phyloP scores from a whole-genome alignment of 2,329 filamentous ascomycete species.

The Clonostachys byssicola region DNA sequence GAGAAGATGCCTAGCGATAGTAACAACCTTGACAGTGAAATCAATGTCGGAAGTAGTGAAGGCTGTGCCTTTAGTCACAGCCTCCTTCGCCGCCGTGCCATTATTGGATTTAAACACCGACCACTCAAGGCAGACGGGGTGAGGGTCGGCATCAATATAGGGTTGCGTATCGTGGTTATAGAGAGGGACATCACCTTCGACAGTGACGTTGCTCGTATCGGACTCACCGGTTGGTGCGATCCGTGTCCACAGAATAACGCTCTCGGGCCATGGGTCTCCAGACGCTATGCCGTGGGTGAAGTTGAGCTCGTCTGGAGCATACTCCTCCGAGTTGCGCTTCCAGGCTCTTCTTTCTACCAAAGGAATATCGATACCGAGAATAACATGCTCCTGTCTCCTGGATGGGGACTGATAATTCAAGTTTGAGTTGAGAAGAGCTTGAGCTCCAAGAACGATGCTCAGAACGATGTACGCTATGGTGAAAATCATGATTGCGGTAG shows the following conservation, averaged over 20 bases:
- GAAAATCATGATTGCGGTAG: too few species aligned
- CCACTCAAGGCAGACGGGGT: conserved; percentile 66
- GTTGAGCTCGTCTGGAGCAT: conserved; percentile 41
- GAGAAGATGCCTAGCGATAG: fast-evolving
- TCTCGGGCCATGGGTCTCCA: conserved; percentile 47
- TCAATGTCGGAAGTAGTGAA: conserved; percentile 73
- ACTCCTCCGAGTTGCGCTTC: conserved; percentile 32
- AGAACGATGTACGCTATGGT: neutral
- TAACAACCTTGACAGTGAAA: conserved; percentile 63
- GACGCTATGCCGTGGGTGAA: conserved; percentile 61
- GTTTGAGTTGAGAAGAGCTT: conserved; percentile 33
- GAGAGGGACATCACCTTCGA: conserved; percentile 33
- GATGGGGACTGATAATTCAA: conserved; percentile 67
- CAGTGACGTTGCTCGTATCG: conserved; percentile 37
- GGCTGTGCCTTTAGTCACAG: conserved; percentile 52
- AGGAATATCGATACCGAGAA: conserved; percentile 60
- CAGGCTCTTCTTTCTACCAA: conserved; percentile 53
- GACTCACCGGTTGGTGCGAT: conserved; percentile 38
- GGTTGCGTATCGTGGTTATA: conserved; percentile 42
- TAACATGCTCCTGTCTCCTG: conserved; percentile 45
- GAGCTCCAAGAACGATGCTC: neutral
- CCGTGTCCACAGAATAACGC: conserved; percentile 52
- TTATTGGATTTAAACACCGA: conserved; percentile 45
- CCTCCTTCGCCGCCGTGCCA: conserved; percentile 20
- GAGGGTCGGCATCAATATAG: conserved; percentile 33